Evolutionary conservation across 495 filamentous ascomycete genomes (phyloP), one percentile per base, ranked within the genome.

Genomic region (Podospora pseudocomata): DNA sequence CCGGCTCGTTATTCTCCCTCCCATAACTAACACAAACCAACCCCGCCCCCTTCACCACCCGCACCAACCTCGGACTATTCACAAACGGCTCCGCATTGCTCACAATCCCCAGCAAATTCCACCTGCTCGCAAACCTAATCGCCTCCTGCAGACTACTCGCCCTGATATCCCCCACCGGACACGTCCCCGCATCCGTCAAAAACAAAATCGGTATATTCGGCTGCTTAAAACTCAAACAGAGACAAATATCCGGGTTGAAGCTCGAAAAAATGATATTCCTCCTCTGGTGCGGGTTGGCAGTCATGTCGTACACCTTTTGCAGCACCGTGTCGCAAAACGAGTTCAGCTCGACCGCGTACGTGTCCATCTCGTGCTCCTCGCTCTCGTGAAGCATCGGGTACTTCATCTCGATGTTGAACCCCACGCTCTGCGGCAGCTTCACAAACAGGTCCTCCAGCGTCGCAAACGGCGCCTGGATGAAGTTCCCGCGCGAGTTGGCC

Each of bases 341-440:
- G 78, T 99, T 99, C 68, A 98, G 87, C 79, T 99, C 96, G 59
- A 99, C 91, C 5, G 92, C 94, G 75, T 95, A 97, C 9, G 92
- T 91, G 75, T 98, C 96, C 96, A 99, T 98, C 71, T 96, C 93
- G 69, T 97, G 90, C 76, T 95, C 91, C 76, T 96, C 92, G 72
- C 85, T 90, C 82, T 99, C 96, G 74, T 91, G 88, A 60, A 98
- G 87, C 93, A 97, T 97, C 23, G 96, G 96, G 77, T 99, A 99
- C 77, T 98, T 99, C 84, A 99, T 89, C 82, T 99, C 96, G 70
- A 99, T 96, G 76, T 99, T 98, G 84, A 99, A 98, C 13, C 95
- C 93, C 34, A 97, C 87, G 13, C 81, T 84, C 55, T 89, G 83
- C 1, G 92, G 92, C 0, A 99, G 80, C 76, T 93, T 89, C 72